Evolutionary conservation across 495 filamentous ascomycete species (phyloP), one percentile per base, ranked within the genome.

Genomic region (Cudoniella acicularis): DNA sequence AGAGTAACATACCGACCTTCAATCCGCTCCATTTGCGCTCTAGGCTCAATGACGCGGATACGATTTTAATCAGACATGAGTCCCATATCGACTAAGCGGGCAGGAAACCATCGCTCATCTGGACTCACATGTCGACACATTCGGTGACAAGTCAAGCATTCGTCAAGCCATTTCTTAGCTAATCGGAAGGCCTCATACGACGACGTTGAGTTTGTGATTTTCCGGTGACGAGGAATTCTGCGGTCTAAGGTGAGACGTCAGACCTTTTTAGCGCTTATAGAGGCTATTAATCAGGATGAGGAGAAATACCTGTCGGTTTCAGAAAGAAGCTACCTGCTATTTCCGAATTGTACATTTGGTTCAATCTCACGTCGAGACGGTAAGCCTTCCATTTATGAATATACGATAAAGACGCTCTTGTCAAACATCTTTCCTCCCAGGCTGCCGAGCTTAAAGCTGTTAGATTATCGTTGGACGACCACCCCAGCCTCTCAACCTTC

Each of bases 51-150:
- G 17, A 54, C 30, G 13, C 40, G 30, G 36, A 54, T 42, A 8
- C 52, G 26, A 24, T 30, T 30, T 21, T 25, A 22, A 30, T 25
- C 52, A 18, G 30, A 36, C 30, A 54, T 54, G 30, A 54, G 23
- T 18, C 52, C 52, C 52, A 54, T 54, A 30, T 54, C 52, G 27
- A 54, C 52, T 2, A 54, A 23, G 2, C 52, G 52, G 22, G 52
- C 40, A 4, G 52, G 52, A 23, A 18, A 54, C 52, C 52, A 54
- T 17, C 3, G 41, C 30, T 25, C 40, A 21, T 25, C 52, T 22
- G 52, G 52, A 54, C 52, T 54, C 40, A 54, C 20, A 23, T 54
- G 52, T 30, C 52, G n/a, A 23, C 52, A 54, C 52, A 54, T 54
- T 10, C 52, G 52, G 21, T 54, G 52, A 13, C 2, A 41, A 17